These are phyloP conservation scores for Zygoascus ofunaensis DNA, from an alignment of 805 yeast genomes.

Conservation along the genomic window DNA sequence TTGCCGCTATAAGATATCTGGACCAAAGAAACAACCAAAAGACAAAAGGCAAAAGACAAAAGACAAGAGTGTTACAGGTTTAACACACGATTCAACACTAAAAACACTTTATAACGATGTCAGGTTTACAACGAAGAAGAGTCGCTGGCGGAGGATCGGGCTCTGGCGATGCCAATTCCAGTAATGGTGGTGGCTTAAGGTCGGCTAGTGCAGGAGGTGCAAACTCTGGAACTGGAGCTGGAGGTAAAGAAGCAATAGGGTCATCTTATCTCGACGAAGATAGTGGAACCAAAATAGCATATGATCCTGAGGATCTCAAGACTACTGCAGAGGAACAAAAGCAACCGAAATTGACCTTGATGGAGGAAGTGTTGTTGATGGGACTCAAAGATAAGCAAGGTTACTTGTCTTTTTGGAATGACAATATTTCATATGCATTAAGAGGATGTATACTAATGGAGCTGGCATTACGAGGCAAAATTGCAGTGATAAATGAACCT, in stretches of 20 bases:
- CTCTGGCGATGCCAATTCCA: neutral
- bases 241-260: neutral
- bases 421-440: conserved; percentile 89
- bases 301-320: conserved; percentile 63
- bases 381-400: conserved; percentile 96
- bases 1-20: too few species aligned
- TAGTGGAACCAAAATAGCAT: conserved; percentile 65
- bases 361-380: conserved; percentile 92
- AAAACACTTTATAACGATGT: too few species aligned
- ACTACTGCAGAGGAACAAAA: conserved; percentile 36
- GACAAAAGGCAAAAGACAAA: too few species aligned
- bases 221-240: neutral
- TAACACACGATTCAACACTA: too few species aligned
- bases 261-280: conserved; percentile 17
- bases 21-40: too few species aligned
- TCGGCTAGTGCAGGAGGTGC: neutral
- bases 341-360: conserved; percentile 72
- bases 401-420: conserved; percentile 95
- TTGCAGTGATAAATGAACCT: conserved; percentile 84
- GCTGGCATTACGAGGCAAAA: conserved; percentile 82
- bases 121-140: conserved; percentile 23
- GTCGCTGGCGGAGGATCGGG: conserved; percentile 16
- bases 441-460: conserved; percentile 91
- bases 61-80: too few species aligned
- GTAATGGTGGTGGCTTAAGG: too few species aligned